Evolutionary conservation across 2,329 filamentous ascomycete species (phyloP).

Genomic region (Fusarium virguliforme): DNA sequence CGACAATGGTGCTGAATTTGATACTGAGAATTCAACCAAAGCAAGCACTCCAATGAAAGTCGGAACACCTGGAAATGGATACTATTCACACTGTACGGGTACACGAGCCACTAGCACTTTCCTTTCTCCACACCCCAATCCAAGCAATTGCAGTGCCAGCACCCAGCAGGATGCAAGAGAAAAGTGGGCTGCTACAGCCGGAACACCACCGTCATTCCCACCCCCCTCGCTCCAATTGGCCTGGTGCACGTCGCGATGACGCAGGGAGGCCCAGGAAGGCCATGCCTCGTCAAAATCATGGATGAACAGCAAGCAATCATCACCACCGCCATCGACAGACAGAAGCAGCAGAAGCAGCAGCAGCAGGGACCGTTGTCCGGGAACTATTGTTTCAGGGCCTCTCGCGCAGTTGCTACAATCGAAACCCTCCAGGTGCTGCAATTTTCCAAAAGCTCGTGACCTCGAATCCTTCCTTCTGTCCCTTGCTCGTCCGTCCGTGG

Average conservation of each 20-base stretch:
- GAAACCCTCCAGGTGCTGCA: conserved; percentile 34
- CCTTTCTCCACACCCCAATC: conserved; percentile 41
- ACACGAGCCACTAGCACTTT: conserved; percentile 24
- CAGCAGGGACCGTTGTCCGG: conserved; percentile 25
- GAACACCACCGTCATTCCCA: conserved; percentile 48
- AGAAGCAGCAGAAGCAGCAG: conserved; percentile 11
- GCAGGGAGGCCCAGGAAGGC: conserved; percentile 38
- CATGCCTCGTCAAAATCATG: conserved; percentile 38
- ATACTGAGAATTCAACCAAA: conserved; percentile 11
- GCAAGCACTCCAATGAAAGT: conserved; percentile 7
- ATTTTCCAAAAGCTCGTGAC: conserved; percentile 11
- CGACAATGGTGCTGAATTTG: background rate
- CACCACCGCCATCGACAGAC: conserved; percentile 24
- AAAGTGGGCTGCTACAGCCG: conserved; percentile 27
- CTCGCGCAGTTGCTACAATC: conserved; percentile 20
- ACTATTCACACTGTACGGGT: conserved; percentile 39
- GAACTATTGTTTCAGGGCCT: conserved; percentile 28
- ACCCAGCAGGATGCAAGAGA: conserved; percentile 31
- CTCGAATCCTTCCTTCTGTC: conserved; percentile 25
- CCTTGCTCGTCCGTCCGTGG: conserved; percentile 30
- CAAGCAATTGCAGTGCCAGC: conserved; percentile 30
- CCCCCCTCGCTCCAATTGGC: conserved; percentile 40
- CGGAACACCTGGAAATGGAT: conserved; percentile 19
- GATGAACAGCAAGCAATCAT: conserved; percentile 32
- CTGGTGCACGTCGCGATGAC: conserved; percentile 47